Conservation (phyloP, 2,329 filamentous ascomycete genomes). For the Sporothrix pseudoabietina region DNA sequence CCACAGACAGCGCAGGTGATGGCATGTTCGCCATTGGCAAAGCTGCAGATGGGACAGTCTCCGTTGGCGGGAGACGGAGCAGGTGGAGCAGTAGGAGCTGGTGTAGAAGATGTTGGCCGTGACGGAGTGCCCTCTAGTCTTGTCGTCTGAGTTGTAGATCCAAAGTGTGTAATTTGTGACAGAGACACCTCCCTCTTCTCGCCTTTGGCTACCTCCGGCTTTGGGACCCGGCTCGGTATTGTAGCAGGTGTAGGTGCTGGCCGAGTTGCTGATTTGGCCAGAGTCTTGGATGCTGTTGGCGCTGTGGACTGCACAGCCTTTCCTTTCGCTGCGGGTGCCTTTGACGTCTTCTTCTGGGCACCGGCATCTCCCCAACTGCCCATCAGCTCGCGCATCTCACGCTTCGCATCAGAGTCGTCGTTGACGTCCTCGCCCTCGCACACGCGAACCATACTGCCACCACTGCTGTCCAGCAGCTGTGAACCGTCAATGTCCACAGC, state of each 20-base stretch:
- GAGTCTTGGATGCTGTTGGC: neutral
- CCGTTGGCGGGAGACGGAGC: neutral
- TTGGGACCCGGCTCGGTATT: neutral
- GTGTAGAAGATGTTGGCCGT: neutral
- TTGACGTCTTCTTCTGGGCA: neutral
- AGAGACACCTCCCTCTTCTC: neutral
- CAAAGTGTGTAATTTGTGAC: neutral
- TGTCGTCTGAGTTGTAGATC: neutral
- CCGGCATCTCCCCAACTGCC: constrained; percentile 32
- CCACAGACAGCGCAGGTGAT: constrained; percentile 69
- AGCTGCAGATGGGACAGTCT: constrained; percentile 67
- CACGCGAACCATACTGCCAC: constrained; percentile 69
- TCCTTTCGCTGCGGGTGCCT: neutral
- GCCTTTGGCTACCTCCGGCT: neutral
- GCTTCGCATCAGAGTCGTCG: constrained; percentile 60
- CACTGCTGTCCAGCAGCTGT: constrained; percentile 66
- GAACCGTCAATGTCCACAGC: constrained; percentile 65
- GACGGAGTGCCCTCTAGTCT: neutral
- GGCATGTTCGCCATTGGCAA: constrained; percentile 57
- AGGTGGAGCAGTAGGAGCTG: neutral
- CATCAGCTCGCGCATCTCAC: constrained; percentile 68
- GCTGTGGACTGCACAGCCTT: neutral
- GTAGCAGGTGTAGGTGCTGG: neutral
- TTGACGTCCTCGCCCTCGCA: constrained; percentile 68
- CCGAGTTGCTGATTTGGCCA: neutral